Evolutionary conservation across 169 alveolate species (phyloP), one percentile per base, ranked within the genome.

Genomic region (Eimeria falciformis): DNA sequence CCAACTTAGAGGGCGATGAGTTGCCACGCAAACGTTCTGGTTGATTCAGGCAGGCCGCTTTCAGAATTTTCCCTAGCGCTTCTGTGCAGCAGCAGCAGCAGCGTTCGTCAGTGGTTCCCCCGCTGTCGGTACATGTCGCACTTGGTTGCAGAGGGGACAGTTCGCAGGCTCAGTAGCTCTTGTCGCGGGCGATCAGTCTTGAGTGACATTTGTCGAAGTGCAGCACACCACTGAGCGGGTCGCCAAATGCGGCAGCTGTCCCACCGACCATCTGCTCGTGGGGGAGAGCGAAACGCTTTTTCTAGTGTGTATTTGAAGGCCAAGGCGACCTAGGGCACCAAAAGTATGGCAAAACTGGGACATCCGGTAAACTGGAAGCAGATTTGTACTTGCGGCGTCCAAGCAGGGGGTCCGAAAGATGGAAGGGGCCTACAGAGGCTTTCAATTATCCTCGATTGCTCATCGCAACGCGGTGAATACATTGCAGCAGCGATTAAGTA

Each of bases 31-130:
- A 79, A 21, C 71, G 88, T 14, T 23, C 40, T 27, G 88, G 40
- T 47, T 79, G 88, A 21, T 23, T 58, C 3, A 79, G 73, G 71
- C 71, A 46, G 43, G 53, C 47, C 17, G 73, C 53, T 53, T 5
- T 50, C 27, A 55, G 47, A n/a, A 14, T 45, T 53, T 79, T 71
- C 9, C 73, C 53, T 37, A 71, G 88, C 5, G 88, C 25, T 79
- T 9, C 88, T 53, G 53, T 53, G 88, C 88, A 79, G 71, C 88
- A 79, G n/a, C 88, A 79, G 88, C 88, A 79, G 21, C 46, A 29
- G n/a, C 40, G 88, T 50, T 62, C 29, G 71, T 68, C 88, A 29
- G 68, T 77, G 18, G 71, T 33, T 6, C 53, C 88, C n/a, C n/a
- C n/a, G 56, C 88, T 53, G 56, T 29, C 88, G 29, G 23, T 79